Evolutionary conservation across 768 basidiomycete genomes (phyloP).

Genomic region (Boletus rex-veris): DNA sequence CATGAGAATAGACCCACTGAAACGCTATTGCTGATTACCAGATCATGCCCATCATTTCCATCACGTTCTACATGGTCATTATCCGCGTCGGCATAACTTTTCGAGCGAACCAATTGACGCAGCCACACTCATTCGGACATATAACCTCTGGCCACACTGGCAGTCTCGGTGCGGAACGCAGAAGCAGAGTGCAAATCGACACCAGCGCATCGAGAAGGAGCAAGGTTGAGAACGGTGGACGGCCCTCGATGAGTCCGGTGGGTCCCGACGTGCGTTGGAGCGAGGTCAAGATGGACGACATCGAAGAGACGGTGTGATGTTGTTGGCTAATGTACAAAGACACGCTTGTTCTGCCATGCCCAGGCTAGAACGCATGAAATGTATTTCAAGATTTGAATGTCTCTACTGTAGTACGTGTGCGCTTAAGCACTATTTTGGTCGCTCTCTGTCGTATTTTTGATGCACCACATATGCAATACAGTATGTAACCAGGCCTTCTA

Average conservation of each 20-base stretch:
- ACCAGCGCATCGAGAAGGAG: not conserved
- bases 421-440: not conserved
- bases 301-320: not conserved
- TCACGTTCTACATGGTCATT: constrained; percentile 43
- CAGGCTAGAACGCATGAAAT: not conserved
- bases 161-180: not conserved
- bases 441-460: not conserved
- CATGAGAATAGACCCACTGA: not conserved
- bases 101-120: not conserved
- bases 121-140: not conserved
- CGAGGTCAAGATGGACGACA: not conserved
- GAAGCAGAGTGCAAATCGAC: constrained; percentile 5
- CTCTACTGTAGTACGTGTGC: not conserved
- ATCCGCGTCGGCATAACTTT: constrained; percentile 32
- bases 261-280: not conserved
- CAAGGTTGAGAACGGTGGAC: not conserved
- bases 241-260: not conserved
- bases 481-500: not conserved
- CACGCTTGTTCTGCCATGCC: not conserved
- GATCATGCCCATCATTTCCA: constrained; percentile 39
- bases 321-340: too few species aligned
- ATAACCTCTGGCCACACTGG: not conserved
- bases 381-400: not conserved
- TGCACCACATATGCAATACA: not conserved
- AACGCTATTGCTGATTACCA: constrained; percentile 2